Evolutionary conservation across 345 rosid genomes (phyloP).

Genomic region (Populus alba): DNA sequence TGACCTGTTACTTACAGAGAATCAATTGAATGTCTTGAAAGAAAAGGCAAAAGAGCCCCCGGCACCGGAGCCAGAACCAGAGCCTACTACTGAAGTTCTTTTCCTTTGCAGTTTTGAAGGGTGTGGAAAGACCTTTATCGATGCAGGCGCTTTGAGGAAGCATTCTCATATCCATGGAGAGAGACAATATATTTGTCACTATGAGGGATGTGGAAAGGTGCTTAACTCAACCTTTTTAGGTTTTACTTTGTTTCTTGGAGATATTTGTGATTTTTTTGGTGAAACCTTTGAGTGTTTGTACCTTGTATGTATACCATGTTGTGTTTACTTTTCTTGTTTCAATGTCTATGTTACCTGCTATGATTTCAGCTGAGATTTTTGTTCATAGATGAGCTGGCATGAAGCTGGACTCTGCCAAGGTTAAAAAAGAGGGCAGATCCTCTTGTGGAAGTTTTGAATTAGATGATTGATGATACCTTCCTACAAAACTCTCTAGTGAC

Average conservation of each 20-base stretch:
- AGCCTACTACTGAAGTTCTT: constrained; percentile 90
- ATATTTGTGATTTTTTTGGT: constrained; percentile 1
- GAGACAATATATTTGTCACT: constrained; percentile 79
- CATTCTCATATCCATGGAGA: constrained; percentile 98
- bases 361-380: not conserved
- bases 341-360: not conserved
- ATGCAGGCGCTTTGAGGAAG: constrained; percentile 88
- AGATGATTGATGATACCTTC: no score
- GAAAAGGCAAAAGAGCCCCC: constrained; percentile 69
- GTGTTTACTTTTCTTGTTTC: not conserved
- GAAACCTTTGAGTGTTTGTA: not conserved
- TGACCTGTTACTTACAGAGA: constrained; percentile 40
- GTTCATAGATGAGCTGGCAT: no score
- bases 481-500: no score
- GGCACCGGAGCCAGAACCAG: constrained; percentile 82
- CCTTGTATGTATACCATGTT: not conserved
- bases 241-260: not conserved
- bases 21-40: constrained; percentile 56
- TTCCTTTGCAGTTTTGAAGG: constrained; percentile 95
- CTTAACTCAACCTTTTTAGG: not conserved
- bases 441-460: no score
- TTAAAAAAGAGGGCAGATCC: no score
- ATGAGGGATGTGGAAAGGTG: constrained; percentile 88
- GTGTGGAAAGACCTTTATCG: constrained; percentile 92
- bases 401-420: no score